Conservation (phyloP, 176 grass and related monocot species). For the Carex myosuroides region DNA sequence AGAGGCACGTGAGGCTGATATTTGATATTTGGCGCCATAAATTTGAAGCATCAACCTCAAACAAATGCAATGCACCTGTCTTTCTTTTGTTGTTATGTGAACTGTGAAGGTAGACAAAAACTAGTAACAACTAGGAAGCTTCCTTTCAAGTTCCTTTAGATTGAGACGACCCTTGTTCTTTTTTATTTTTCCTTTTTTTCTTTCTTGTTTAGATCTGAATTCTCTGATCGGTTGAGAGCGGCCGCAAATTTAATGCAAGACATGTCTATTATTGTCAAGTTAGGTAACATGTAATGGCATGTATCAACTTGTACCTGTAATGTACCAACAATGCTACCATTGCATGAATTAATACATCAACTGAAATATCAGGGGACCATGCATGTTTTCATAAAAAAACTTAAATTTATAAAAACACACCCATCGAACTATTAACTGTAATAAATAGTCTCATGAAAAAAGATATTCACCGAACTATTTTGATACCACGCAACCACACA, state of each 20-base stretch:
- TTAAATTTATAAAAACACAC: not conserved
- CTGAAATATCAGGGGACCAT: not conserved
- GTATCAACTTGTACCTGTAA: not conserved
- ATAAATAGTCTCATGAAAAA: too few species aligned
- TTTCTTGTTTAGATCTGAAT: not conserved
- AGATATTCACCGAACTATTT: too few species aligned
- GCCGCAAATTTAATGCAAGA: not conserved
- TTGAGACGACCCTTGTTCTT: not conserved
- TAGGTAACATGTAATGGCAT: not conserved
- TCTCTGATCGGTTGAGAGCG: not conserved
- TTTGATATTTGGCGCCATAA: not conserved
- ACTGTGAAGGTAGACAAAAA: not conserved
- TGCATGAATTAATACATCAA: not conserved
- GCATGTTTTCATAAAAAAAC: not conserved
- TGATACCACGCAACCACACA: too few species aligned
- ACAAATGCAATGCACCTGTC: not conserved
- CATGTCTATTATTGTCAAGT: not conserved
- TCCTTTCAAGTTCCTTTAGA: not conserved
- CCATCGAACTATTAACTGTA: not conserved
- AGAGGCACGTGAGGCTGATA: not conserved
- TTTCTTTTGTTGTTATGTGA: not conserved
- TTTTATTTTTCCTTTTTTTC: too few species aligned
- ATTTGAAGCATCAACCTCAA: not conserved
- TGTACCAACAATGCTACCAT: not conserved
- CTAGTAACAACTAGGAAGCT: slow-evolving; percentile 17